Base-by-base conservation (phyloP, 164 flowering plant species). In the Liriodendron chinense region DNA sequence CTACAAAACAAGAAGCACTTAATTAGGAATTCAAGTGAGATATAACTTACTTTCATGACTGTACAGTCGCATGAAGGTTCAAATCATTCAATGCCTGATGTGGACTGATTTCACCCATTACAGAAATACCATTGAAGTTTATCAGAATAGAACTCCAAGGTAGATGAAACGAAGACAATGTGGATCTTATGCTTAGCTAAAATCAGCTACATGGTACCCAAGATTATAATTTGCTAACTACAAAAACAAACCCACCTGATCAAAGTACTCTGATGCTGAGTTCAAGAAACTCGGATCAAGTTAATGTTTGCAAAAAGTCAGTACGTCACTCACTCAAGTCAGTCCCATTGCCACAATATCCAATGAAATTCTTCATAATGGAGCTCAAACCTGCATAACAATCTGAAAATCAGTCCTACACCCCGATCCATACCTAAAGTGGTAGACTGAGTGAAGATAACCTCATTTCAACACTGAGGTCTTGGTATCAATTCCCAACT, bases 1-100 rank as follows among this genome's bases (percentile, higher is more conserved):
- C 47, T 64, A 64, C 67, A 28, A 14, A 26, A 66, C 47, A 66
- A 25, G 67, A 25, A 26, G 69, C 69, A 66, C 69, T 25, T 28
- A 25, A 23, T 66, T 16, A 66, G 21, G 18, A 23, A 64, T 21
- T 21, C 22, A 64, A 64, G 12, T 13, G 24, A 24, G 67, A 64
- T 23, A 22, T 34, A 34, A 34, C 43, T 34, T 34, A 34, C 43
- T 34, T 34, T 34, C 43, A 34, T 34, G 43, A 34, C 43, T 34
- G 4, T 34, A 5, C 43, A 34, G 43, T 34, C 4, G 43, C 4
- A 53, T 53, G 57, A 53, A 53, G 16, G 57, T 53, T 53, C 57
- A 53, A 53, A 53, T 14, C 12, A 53, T 53, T 53, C 57, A 53
- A 14, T 14, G 1, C 57, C 57, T 9, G 57, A 53, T 53, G 12